Percentiles rank a stretch among this genome's conserved stretches.
Conservation (phyloP, 257 asterid genomes). For the Salvia miltiorrhiza region DNA sequence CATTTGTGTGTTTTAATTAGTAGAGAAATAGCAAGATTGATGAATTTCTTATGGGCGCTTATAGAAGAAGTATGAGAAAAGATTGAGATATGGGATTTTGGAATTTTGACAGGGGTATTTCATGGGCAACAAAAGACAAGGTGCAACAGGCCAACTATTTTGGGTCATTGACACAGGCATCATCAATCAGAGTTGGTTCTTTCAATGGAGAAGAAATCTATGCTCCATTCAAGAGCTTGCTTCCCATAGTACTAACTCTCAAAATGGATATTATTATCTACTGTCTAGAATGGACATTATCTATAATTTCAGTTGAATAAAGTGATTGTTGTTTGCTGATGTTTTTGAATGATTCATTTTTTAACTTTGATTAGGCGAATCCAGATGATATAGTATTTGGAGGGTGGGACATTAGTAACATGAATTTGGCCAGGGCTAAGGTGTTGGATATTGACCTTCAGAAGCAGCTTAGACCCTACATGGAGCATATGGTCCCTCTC, state of each 20-base stretch:
- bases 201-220: constrained; percentile 93
- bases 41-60: neutral
- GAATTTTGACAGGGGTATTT: constrained; percentile 65
- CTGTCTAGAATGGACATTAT: neutral
- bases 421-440: constrained; percentile 90
- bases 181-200: constrained; percentile 83
- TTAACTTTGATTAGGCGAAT: constrained; percentile 53
- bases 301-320: neutral
- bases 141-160: constrained; percentile 86
- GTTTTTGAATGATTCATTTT: neutral
- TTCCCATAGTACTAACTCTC: constrained; percentile 65
- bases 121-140: constrained; percentile 93
- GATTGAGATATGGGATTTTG: constrained; percentile 25
- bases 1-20: too few relatives aligned
- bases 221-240: constrained; percentile 93
- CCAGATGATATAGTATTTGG: constrained; percentile 92
- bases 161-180: constrained; percentile 91
- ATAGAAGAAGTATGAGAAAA: neutral
- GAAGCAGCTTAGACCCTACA: constrained; percentile 90
- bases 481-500: constrained; percentile 98
- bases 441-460: constrained; percentile 92
- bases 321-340: neutral
- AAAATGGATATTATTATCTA: too few relatives aligned
- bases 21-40: neutral
- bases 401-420: constrained; percentile 96